Evolutionary conservation across 345 rosid genomes (phyloP).

Genomic region (Punica granatum): DNA sequence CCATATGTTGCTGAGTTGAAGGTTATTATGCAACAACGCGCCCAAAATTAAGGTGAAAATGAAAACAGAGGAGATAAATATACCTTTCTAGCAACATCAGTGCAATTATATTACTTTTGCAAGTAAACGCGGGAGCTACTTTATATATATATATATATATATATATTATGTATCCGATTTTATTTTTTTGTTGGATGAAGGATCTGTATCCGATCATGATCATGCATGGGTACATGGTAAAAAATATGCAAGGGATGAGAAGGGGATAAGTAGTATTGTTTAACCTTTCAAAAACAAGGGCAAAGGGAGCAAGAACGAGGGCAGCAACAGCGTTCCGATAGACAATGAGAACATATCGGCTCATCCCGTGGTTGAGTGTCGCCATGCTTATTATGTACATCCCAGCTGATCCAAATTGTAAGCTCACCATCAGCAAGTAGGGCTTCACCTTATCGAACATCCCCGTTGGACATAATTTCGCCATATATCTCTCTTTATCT

Average conservation of each 20-base stretch:
- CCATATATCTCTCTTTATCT: constrained; percentile 1
- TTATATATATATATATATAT: too few relatives aligned
- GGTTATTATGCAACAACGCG: too few relatives aligned
- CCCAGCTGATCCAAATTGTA: constrained; percentile 71
- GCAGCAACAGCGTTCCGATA: constrained; percentile 75
- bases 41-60: too few relatives aligned
- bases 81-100: too few relatives aligned
- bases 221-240: too few relatives aligned
- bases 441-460: constrained; percentile 33
- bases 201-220: too few relatives aligned
- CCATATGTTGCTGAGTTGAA: too few relatives aligned
- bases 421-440: constrained; percentile 54
- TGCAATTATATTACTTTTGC: too few relatives aligned
- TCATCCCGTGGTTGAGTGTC: constrained; percentile 72
- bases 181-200: too few relatives aligned
- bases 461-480: neutral
- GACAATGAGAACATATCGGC: constrained; percentile 57
- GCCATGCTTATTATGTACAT: constrained; percentile 48
- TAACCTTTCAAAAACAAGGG: constrained; percentile 65
- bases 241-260: neutral
- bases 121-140: too few relatives aligned
- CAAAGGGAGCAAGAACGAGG: constrained; percentile 65
- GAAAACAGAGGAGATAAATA: too few relatives aligned
- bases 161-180: too few relatives aligned
- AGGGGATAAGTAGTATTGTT: neutral